Evolutionary conservation across 2,329 filamentous ascomycete species (phyloP).

Genomic region (Penicillium sp.): DNA sequence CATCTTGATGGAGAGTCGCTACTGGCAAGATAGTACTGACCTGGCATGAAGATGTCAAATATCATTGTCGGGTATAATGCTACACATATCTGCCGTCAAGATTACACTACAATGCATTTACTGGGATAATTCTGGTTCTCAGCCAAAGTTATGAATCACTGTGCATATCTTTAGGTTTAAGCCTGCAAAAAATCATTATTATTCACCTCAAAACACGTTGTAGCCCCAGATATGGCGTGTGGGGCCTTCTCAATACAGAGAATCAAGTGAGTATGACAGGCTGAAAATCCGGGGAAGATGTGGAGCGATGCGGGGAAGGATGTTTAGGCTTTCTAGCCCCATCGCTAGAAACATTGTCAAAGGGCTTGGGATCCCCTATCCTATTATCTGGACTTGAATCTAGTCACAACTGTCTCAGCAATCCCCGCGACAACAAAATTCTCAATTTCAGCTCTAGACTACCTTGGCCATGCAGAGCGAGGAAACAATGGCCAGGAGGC

Average conservation of each 20-base stretch:
- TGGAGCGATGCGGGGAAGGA: constrained; percentile 9
- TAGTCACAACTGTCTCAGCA: neutral
- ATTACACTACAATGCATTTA: too few relatives aligned
- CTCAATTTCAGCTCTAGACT: neutral
- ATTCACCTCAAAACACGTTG: neutral
- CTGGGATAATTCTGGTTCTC: neutral
- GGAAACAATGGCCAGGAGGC: neutral
- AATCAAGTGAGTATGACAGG: neutral
- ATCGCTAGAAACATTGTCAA: neutral
- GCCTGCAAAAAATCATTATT: neutral
- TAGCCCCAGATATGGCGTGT: constrained; percentile 8
- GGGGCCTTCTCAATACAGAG: constrained; percentile 3
- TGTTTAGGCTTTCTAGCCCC: neutral
- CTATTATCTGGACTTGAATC: neutral
- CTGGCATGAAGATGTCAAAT: too few relatives aligned
- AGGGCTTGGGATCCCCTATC: neutral
- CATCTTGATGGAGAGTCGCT: too few relatives aligned
- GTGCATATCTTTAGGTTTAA: neutral
- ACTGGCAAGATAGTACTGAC: too few relatives aligned
- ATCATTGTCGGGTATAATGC: too few relatives aligned
- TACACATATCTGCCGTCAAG: too few relatives aligned
- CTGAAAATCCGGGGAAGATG: constrained; percentile 8
- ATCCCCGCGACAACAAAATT: neutral
- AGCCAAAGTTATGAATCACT: neutral
- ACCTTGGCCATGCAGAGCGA: neutral